These are phyloP conservation scores for Albizia julibrissin DNA, from an alignment of 306 rosid genomes.

Conservation along the genomic window DNA sequence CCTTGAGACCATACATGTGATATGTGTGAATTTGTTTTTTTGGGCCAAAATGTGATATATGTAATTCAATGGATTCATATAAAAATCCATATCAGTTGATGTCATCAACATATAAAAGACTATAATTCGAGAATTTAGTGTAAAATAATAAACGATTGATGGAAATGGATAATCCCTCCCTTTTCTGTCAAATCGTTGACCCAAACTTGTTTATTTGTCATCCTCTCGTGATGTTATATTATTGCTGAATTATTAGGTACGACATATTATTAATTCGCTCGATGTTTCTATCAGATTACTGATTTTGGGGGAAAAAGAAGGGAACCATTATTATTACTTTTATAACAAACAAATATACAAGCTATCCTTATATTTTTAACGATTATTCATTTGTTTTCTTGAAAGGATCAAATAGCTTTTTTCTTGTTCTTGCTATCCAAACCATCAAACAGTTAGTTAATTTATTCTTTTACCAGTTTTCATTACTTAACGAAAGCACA, in stretches of 20 bases:
- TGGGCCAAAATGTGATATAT: too few relatives aligned
- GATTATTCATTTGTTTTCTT: neutral
- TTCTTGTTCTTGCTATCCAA: neutral
- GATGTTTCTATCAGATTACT: neutral
- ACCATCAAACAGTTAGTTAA: neutral
- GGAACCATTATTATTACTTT: neutral
- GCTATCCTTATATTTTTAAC: neutral
- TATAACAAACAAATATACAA: neutral
- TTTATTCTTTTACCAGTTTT: neutral
- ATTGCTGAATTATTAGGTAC: conserved; percentile 4
- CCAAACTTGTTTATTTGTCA: neutral
- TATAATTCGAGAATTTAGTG: neutral
- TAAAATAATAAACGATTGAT: neutral
- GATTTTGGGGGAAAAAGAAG: neutral
- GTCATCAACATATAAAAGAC: neutral
- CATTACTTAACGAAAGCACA: neutral
- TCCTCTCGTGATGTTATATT: neutral
- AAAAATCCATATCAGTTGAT: neutral
- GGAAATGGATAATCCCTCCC: neutral
- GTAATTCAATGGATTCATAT: neutral
- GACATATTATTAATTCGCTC: neutral
- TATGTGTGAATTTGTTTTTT: too few relatives aligned
- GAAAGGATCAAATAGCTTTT: neutral
- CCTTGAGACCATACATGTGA: too few relatives aligned
- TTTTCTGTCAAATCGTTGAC: neutral